Percentiles rank a stretch among this genome's conserved stretches.
Evolutionary conservation across 2,329 filamentous ascomycete genomes (phyloP).

Genomic region (Calonectria hongkongensis): DNA sequence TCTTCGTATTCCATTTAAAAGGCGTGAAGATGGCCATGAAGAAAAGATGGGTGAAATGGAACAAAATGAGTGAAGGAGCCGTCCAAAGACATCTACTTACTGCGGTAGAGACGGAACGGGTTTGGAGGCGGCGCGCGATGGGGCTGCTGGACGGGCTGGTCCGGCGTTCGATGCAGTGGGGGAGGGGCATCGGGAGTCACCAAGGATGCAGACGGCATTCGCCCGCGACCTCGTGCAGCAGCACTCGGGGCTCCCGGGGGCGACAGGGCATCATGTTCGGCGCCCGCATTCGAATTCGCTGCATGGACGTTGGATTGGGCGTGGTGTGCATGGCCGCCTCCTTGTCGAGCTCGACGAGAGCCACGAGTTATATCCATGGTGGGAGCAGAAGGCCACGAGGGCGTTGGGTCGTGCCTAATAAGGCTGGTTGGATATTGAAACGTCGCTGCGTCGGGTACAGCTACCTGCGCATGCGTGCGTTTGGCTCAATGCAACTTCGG

Average conservation of each 20-base stretch:
- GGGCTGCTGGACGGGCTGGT: slow-evolving; percentile 52
- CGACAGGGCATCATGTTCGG: slow-evolving; percentile 27
- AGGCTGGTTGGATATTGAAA: slow-evolving; percentile 11
- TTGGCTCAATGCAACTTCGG: slow-evolving; percentile 4
- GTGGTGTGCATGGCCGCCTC: slow-evolving; percentile 50
- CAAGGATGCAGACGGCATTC: slow-evolving; percentile 46
- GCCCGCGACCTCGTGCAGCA: slow-evolving; percentile 44
- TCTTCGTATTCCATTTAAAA: neutral
- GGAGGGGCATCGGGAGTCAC: slow-evolving; percentile 51
- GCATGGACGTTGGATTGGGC: slow-evolving; percentile 35
- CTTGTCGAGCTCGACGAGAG: slow-evolving; percentile 57
- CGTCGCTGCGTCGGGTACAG: slow-evolving; percentile 21
- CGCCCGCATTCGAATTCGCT: slow-evolving; percentile 24
- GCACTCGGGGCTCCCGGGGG: slow-evolving; percentile 42
- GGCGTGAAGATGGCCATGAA: neutral
- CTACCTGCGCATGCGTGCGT: slow-evolving; percentile 6
- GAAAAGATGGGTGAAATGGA: slow-evolving; percentile 10
- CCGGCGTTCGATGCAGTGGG: slow-evolving; percentile 53
- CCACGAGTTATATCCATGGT: slow-evolving; percentile 57
- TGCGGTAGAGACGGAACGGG: slow-evolving; percentile 61
- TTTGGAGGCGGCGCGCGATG: slow-evolving; percentile 57
- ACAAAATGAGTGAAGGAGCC: neutral
- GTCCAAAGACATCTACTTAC: slow-evolving; percentile 53
- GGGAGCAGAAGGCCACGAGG: slow-evolving; percentile 20
- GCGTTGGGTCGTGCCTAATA: slow-evolving; percentile 5